Evolutionary conservation across 2,329 filamentous ascomycete species (phyloP), one percentile per base, ranked within the genome.

Genomic region (Aphanocladium album): DNA sequence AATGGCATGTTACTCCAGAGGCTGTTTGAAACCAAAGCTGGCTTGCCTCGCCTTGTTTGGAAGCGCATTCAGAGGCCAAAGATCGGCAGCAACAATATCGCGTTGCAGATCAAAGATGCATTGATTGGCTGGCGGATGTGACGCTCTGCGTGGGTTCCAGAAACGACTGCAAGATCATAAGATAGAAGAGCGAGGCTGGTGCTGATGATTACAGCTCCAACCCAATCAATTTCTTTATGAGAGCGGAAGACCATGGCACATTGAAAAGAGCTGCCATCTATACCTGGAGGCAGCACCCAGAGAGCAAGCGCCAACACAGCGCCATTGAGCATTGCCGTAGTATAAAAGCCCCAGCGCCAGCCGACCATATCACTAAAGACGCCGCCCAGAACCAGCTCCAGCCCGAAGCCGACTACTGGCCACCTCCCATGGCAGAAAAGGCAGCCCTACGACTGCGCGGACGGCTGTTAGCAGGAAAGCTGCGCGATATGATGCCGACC

Each of bases 11-110:
- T 83, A n/a, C 70, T 76, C 84, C 83, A 86, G 0, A 86, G 68
- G 0, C 76, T 77, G 67, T 86, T 86, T 0, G 83, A 83, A 19
- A 87, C 84, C 12, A 86, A 67, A 0, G 82, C 82, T n/a, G 82
- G 77, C 12, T 72, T 73, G 14, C 73, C 70, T 0, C 69, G 65
- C 14, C 69, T 73, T 57, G 79, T 78, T 52, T 79, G 80, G 7
- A 72, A 72, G 7, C 72, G 71, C 33, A 82, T 76, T 83, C 83
- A 86, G 8, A 74, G 64, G 70, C 66, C 3, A 78, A 61, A 9
- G 73, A 72, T 2, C 79, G 57, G 2, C 70, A 68, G 0, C 85
- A 70, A 3, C 80, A 17, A 66, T 68, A 53, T 81, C 78, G 19
- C 33, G 33, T 6, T 35, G 12, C 33, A 35, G 6, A 35, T 35